Base-by-base conservation (phyloP, 306 rosid species). In the Lathyrus oleraceus region DNA sequence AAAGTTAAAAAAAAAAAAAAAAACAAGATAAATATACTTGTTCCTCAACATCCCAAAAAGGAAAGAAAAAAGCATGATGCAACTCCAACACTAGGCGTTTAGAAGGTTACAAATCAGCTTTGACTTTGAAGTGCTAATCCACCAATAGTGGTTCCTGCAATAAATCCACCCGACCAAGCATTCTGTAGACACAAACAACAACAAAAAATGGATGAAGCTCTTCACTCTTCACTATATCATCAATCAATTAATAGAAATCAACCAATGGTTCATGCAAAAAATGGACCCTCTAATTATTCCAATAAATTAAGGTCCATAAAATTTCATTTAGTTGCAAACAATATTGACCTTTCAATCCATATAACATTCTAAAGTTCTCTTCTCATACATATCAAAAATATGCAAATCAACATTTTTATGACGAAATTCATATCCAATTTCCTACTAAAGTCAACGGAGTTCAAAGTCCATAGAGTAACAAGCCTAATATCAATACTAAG, bases 81-180 rank as follows among this genome's bases (percentile, higher is more conserved):
- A 61, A 51, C n/a, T n/a, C n/a, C n/a, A n/a, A n/a, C n/a, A n/a
- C n/a, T n/a, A n/a, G n/a, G n/a, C n/a, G n/a, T n/a, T n/a, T n/a
- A n/a, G n/a, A n/a, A n/a, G n/a, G n/a, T n/a, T n/a, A n/a, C 70
- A 76, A 63, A 71, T 35, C 14, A 44, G 65, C 54, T 1, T 59
- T 73, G 17, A 51, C 77, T 81, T 58, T 67, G 43, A 72, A 40
- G 70, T 10, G 82, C 85, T 59, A 75, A 87, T 61, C 79, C 78
- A 69, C 94, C 95, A 10, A 90, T 85, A 44, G 83, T 85, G 71
- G 91, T 85, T 81, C 96, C 98, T 10, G 96, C 96, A 49, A 84
- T 79, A 76, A 82, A 87, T 67, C 93, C 98, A 51, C 94, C 96
- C 3, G 94, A 90, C 98, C 97, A 93, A 69, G 96, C 96, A 84